A percentile compares a stretch with the other conserved stretches of the same genome.
Conservation (phyloP, 352 stramenopile genomes). For the Globisporangium paroecandrum region DNA sequence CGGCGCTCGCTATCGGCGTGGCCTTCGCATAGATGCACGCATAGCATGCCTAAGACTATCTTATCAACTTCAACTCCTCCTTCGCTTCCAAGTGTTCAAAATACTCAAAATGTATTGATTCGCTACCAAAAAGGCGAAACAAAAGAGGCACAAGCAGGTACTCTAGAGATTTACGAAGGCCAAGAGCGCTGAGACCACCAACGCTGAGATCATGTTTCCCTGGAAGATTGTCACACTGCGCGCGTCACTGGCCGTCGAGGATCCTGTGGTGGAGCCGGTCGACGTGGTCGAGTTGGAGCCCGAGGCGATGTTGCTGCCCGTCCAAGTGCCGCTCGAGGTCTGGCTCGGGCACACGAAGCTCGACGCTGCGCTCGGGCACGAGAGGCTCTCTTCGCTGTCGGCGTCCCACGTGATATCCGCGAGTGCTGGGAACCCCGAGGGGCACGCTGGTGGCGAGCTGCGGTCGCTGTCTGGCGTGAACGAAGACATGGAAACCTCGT, state of each 20-base stretch:
- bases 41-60: neutral
- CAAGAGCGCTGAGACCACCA: neutral
- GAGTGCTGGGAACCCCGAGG: slow-evolving; percentile 21
- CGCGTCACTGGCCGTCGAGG: neutral
- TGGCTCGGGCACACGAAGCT: slow-evolving; percentile 11
- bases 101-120: too few relatives aligned
- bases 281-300: neutral
- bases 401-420: slow-evolving; percentile 37
- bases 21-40: neutral
- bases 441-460: slow-evolving; percentile 29
- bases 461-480: slow-evolving; percentile 33
- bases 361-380: slow-evolving; percentile 19
- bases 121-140: too few relatives aligned
- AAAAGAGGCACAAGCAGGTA: too few relatives aligned
- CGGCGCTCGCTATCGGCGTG: slow-evolving; percentile 4
- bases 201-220: neutral
- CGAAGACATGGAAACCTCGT: slow-evolving; percentile 26
- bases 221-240: neutral
- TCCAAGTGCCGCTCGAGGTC: neutral
- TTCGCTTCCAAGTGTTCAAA: too few relatives aligned
- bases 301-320: slow-evolving; percentile 4
- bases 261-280: neutral
- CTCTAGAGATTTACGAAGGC: neutral
- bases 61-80: neutral
- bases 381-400: slow-evolving; percentile 29